These are phyloP conservation scores for Aspergillus oerlinghausenensis DNA, from an alignment of 2,329 filamentous ascomycete genomes.

Conservation along the genomic window DNA sequence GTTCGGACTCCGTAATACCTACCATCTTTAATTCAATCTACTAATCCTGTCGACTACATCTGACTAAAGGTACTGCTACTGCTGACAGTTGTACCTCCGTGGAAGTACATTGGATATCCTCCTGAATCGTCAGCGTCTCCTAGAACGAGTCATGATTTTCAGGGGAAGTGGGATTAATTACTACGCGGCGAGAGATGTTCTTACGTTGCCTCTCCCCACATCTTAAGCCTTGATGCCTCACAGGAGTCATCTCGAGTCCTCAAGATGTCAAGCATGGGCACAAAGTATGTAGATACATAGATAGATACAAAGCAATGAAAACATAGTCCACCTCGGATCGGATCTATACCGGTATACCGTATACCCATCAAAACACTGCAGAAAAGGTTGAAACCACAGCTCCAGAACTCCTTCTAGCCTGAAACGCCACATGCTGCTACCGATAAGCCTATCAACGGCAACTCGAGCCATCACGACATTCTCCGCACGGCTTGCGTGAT, in stretches of 20 bases:
- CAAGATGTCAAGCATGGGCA: too few species aligned
- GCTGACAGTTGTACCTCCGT: neutral
- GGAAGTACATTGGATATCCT: neutral
- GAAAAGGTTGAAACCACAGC: neutral
- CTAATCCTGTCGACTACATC: neutral
- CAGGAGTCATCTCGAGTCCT: neutral
- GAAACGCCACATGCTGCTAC: constrained; percentile 1
- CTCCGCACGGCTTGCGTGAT: constrained; percentile 23
- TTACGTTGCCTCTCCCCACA: neutral
- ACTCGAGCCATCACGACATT: constrained; percentile 21
- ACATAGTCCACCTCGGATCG: neutral
- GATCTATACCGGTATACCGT: neutral
- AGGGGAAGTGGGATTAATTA: constrained; percentile 10
- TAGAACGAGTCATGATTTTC: constrained; percentile 19
- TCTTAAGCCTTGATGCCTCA: neutral
- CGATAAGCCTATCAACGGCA: neutral
- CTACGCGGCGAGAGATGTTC: neutral
- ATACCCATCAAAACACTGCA: neutral
- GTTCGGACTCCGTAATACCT: neutral
- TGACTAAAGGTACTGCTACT: neutral
- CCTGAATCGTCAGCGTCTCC: neutral
- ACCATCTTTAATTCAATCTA: neutral
- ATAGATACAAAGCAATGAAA: neutral
- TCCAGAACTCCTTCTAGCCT: neutral
- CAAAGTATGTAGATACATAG: too few species aligned